A percentile compares a stretch with the other conserved stretches of the same genome.
phyloP scores from a whole-genome alignment of 805 yeast species.

The Teunomyces kruisii region DNA sequence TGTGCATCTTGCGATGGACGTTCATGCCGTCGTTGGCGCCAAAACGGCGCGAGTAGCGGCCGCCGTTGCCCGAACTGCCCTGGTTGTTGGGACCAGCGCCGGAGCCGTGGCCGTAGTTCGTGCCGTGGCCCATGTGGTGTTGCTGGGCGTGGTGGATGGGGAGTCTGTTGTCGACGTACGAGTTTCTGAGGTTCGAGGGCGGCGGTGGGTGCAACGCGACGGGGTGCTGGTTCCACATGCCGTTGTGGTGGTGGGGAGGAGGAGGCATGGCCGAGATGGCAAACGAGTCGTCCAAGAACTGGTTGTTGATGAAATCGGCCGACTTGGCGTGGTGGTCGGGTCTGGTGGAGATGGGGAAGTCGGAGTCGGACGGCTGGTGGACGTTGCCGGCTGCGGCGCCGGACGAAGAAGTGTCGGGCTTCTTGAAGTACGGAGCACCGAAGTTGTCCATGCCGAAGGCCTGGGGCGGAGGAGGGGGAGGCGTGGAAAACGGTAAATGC shows the following conservation, averaged over 20 bases:
- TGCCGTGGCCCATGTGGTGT: not conserved
- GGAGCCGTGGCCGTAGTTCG: not conserved
- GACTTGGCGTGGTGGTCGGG: not conserved
- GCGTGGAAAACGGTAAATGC: slow-evolving; percentile 23
- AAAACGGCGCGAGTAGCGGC: slow-evolving; percentile 1
- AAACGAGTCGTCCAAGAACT: slow-evolving; percentile 2
- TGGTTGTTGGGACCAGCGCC: not conserved
- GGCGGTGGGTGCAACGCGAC: not conserved
- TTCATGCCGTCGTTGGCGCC: slow-evolving; percentile 29
- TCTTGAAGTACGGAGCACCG: not conserved
- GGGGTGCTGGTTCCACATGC: slow-evolving; percentile 16
- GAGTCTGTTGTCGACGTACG: slow-evolving; percentile 5
- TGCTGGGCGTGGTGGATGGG: not conserved
- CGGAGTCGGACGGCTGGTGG: too few species aligned
- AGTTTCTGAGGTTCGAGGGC: slow-evolving; percentile 4
- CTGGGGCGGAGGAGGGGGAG: slow-evolving; percentile 22
- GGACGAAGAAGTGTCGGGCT: not conserved
- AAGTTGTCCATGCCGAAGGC: slow-evolving; percentile 1
- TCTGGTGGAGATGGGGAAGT: not conserved
- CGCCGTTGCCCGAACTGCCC: not conserved
- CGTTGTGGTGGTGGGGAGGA: slow-evolving; percentile 3
- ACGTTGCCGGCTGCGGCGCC: too few species aligned
- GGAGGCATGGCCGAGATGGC: slow-evolving; percentile 2
- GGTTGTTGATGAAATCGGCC: not conserved
- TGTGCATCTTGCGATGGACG: slow-evolving; percentile 44